Evolutionary conservation across 768 basidiomycete genomes (phyloP).

Genomic region (Butyriboletus loyo): DNA sequence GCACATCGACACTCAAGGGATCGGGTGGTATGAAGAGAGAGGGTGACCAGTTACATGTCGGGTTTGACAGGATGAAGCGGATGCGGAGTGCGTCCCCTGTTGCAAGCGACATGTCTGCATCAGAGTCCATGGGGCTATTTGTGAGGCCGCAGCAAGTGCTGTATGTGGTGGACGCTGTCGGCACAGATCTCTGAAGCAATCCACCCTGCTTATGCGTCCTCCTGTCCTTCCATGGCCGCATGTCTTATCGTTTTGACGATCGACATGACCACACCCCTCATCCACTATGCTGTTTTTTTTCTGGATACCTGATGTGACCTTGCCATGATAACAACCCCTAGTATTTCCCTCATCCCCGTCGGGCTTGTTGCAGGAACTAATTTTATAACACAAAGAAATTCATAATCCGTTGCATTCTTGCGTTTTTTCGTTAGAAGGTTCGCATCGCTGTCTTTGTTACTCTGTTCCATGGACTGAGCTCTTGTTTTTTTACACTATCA

Average conservation of each 20-base stretch:
- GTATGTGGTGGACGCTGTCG: constrained; percentile 83
- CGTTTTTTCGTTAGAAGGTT: constrained; percentile 2
- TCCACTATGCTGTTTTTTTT: neutral
- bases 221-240: neutral
- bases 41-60: constrained; percentile 49
- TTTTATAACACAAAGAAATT: constrained; percentile 17
- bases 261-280: neutral
- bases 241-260: constrained; percentile 7
- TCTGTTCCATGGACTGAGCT: neutral
- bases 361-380: constrained; percentile 21
- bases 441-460: neutral
- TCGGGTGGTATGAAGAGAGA: constrained; percentile 44
- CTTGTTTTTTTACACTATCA: neutral
- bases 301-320: constrained; percentile 8
- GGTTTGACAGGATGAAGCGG: constrained; percentile 50
- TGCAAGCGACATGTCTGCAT: constrained; percentile 50
- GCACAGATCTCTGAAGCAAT: constrained; percentile 49
- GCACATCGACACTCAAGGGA: constrained; percentile 38
- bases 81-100: constrained; percentile 68
- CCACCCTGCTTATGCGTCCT: neutral
- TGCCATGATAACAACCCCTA: constrained; percentile 11
- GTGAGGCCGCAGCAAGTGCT: constrained; percentile 84
- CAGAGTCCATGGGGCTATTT: constrained; percentile 73
- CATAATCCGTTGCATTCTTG: constrained; percentile 15
- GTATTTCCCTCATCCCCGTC: constrained; percentile 10